A percentile compares a stretch with the other conserved stretches of the same genome.
Evolutionary conservation across 1,139 yeast genomes (phyloP).

Genomic region (Yamadazyma conglobata): DNA sequence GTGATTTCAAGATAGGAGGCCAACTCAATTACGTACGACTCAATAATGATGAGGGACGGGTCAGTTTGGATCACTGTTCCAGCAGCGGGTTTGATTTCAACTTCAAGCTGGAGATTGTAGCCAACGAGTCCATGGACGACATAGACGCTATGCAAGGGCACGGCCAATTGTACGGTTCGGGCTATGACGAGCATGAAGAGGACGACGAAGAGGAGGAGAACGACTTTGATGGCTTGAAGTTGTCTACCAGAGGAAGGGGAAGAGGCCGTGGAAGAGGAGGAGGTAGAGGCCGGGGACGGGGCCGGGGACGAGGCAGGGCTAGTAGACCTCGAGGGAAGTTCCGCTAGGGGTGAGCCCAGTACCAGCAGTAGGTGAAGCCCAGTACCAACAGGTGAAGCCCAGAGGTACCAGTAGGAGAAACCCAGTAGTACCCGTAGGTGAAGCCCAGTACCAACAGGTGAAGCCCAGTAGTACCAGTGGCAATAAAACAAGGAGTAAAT

Average conservation of each 20-base stretch:
- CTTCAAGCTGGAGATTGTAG: constrained; percentile 18
- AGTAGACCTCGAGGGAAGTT: constrained; percentile 6
- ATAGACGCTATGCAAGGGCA: constrained; percentile 2
- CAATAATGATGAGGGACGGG: constrained; percentile 21
- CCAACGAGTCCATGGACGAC: constrained; percentile 9
- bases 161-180: not conserved
- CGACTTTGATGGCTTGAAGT: constrained; percentile 9
- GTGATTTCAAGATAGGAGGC: constrained; percentile 40
- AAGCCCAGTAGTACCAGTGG: too few species aligned
- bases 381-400: too few species aligned
- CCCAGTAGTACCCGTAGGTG: too few species aligned
- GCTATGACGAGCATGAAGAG: constrained; percentile 11
- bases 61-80: constrained; percentile 25
- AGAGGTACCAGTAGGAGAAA: too few species aligned
- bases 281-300: constrained; percentile 19
- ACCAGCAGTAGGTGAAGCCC: too few species aligned
- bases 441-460: too few species aligned
- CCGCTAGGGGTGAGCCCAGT: not conserved
- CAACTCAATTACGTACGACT: constrained; percentile 29
- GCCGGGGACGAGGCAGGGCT: constrained; percentile 9
- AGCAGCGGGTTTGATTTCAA: constrained; percentile 36
- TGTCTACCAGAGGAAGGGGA: constrained; percentile 14
- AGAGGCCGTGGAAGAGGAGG: constrained; percentile 18
- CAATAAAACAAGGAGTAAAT: too few species aligned
- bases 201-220: constrained; percentile 15